Evolutionary conservation across 2,329 filamentous ascomycete species (phyloP).

Genomic region (Alternaria sp.): DNA sequence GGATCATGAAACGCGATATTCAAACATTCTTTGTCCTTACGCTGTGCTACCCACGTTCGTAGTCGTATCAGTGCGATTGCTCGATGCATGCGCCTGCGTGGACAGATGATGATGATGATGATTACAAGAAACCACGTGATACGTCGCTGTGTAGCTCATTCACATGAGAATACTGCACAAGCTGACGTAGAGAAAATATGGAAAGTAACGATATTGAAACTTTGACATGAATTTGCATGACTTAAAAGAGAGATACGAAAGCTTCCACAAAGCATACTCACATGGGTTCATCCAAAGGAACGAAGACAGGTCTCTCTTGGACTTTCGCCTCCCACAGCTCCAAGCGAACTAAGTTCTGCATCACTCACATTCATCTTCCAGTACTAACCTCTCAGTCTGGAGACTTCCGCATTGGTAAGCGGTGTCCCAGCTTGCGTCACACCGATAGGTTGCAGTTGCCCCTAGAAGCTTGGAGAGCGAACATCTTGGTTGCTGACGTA

Average conservation of each 20-base stretch:
- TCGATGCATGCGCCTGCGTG: background rate
- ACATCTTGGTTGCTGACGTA: conserved; percentile 1
- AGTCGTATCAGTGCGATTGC: background rate
- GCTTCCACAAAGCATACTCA: background rate
- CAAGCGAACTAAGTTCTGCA: background rate
- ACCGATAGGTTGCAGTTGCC: background rate
- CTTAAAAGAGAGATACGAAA: background rate
- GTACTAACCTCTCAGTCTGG: background rate
- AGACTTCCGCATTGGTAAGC: background rate
- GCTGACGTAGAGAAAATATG: fast-evolving
- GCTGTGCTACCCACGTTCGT: background rate
- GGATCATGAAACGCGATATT: background rate
- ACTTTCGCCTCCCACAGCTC: background rate
- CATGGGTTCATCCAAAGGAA: background rate
- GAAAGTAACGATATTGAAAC: background rate
- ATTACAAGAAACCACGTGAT: background rate
- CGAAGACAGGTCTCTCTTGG: background rate
- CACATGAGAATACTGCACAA: too few relatives aligned
- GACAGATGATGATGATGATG: background rate
- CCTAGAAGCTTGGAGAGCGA: background rate
- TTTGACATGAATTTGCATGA: background rate
- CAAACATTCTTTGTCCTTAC: background rate
- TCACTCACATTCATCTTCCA: background rate
- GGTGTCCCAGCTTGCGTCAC: background rate
- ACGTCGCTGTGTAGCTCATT: background rate